Base-by-base conservation (phyloP, 1,284 basidiomycete species). In the Ustilago hordei region DNA sequence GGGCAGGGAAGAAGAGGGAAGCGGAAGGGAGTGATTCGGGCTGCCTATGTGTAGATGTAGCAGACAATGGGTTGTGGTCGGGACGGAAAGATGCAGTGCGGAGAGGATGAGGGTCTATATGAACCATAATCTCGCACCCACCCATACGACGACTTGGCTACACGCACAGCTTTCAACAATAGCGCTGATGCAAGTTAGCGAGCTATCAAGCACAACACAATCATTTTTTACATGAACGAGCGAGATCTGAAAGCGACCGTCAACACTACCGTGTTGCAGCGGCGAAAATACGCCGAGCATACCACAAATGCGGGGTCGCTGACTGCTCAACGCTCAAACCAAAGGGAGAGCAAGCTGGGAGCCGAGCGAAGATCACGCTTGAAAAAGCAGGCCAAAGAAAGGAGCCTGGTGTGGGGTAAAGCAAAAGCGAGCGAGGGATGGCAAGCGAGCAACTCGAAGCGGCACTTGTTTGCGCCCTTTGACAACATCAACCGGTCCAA, bases 401-500 rank as follows among this genome's bases (percentile, higher is more conserved):
- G 35, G 38, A 52, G 19, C 38, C 23, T 41, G 23, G 41, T 28
- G 35, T 28, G 8, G 35, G 38, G 43, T 45, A 48, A 34, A 32
- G 38, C 11, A 39, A 39, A 17, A 39, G 15, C 15, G 23, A 48
- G 45, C 32, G 13, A 23, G 23, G 23, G 12, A 35, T 19, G 38
- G n/a, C 41, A 65, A 66, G 68, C 68, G 69, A 71, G 64, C 50
- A 65, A 66, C 43, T 61, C n/a, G 55, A 71, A 66, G 35, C 69
- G 68, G 39, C 36, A 13, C 13, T 15, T 8, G 15, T 32, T 28
- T 47, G 55, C 50, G n/a, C 43, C 7, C 13, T 15, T 17, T 19
- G 15, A 7, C 43, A 45, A 45, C 7, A 19, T 32, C 15, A 9
- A 31, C 48, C 48, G 48, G 48, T 50, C 31, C 48, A 28, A 50